These are phyloP conservation scores for Blastocystis sp. DNA, from an alignment of 352 stramenopile species.

Conservation along the genomic window DNA sequence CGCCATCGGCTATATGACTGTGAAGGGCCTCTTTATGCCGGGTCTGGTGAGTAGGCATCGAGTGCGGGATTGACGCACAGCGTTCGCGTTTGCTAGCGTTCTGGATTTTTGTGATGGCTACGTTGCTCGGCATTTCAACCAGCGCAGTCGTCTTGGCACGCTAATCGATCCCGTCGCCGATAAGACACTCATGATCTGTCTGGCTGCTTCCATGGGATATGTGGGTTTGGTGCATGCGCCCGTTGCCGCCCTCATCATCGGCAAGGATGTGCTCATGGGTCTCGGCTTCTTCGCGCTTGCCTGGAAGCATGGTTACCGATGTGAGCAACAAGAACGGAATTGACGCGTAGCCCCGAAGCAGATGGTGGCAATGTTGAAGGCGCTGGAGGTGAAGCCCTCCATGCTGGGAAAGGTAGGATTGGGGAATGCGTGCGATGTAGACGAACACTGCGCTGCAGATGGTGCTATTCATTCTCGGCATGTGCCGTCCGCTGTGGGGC, in stretches of 20 bases:
- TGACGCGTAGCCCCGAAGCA: slow-evolving; percentile 6
- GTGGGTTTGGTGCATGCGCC: slow-evolving; percentile 29
- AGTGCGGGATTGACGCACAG: neutral
- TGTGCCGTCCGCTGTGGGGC: slow-evolving; percentile 40
- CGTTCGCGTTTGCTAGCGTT: slow-evolving; percentile 55
- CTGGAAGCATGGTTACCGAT: slow-evolving; percentile 59
- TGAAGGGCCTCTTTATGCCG: slow-evolving; percentile 41
- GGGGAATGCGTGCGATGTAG: neutral
- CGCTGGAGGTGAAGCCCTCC: slow-evolving; percentile 61
- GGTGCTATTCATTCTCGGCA: slow-evolving; percentile 42
- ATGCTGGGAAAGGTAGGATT: slow-evolving; percentile 35
- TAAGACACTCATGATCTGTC: slow-evolving; percentile 62
- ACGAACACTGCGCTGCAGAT: slow-evolving; percentile 60
- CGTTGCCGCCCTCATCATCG: slow-evolving; percentile 50
- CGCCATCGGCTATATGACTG: slow-evolving; percentile 45
- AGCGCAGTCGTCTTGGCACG: slow-evolving; percentile 34
- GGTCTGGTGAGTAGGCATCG: slow-evolving; percentile 9
- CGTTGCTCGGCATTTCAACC: slow-evolving; percentile 56
- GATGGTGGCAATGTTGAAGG: slow-evolving; percentile 58
- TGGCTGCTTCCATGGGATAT: slow-evolving; percentile 50
- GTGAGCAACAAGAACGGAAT: neutral
- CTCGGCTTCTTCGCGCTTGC: slow-evolving; percentile 48
- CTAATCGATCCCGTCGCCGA: slow-evolving; percentile 55
- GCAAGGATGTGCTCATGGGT: slow-evolving; percentile 65
- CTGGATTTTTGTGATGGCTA: slow-evolving; percentile 62